Base-by-base conservation (phyloP, 129 eudicot species). In the Chrysanthemum seticuspe region DNA sequence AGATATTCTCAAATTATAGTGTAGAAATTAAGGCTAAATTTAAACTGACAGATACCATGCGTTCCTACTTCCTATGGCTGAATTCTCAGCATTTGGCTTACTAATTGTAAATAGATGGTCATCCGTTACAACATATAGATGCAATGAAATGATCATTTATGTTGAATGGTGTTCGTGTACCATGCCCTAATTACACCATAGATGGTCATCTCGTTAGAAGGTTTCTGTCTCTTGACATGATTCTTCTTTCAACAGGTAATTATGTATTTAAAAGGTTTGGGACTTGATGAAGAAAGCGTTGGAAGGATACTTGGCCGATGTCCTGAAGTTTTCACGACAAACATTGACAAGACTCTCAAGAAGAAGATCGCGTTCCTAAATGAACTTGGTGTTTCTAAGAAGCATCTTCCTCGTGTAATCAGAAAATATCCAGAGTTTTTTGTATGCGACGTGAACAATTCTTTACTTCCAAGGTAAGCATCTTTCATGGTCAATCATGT, bases 361-460 rank as follows among this genome's bases (percentile, higher is more conserved):
- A 92, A 74, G 77, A 92, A 92, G 74, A 69, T 89, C 59, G 87
- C 78, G 13, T 89, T 89, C 78, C 91, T 92, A 45, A 7, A 57
- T 34, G 72, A 44, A 25, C 68, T 89, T 40, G 98, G 98, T 9
- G 72, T 92, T 65, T 78, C 89, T 57, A 77, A 74, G 66, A 83
- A 47, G 36, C 80, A 82, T 75, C 79, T 87, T 79, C 95, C 95
- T 54, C 78, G 91, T 58, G 88, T 89, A 57, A 78, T 92, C 71
- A 92, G 82, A 78, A 89, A 85, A 78, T 89, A 92, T 49, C 98
- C 98, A 1, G 98, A 89, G 84, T 44, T 92, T 23, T 85, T 89
- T 63, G 85, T 89, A 21, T 89, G 88, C 25, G 96, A 89, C 52
- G 74, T 89, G 47, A 69, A 89, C 74, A 86, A 71, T 34, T 76